Percentiles rank a stretch among this genome's conserved stretches.
Conservation (phyloP, 495 filamentous ascomycete species). For the Neurospora terricola region DNA sequence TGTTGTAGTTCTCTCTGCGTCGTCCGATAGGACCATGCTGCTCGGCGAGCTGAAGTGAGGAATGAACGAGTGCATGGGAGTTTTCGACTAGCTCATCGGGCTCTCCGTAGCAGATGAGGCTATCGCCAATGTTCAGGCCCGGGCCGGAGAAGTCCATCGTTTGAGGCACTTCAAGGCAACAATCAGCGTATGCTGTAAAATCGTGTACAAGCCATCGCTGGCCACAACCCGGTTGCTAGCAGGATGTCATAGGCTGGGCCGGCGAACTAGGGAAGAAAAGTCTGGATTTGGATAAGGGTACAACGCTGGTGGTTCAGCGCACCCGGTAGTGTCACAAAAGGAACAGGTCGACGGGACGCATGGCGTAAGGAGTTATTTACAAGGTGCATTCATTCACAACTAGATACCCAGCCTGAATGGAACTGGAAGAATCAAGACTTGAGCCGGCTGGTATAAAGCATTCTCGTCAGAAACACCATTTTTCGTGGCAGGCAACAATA, state of each 20-base stretch:
- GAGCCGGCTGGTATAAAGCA: not conserved
- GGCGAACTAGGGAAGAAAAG: not conserved
- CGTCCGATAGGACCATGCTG: constrained; percentile 70
- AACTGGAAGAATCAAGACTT: not conserved
- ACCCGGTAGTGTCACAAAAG: not conserved
- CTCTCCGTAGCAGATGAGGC: not conserved
- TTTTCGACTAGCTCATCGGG: not conserved
- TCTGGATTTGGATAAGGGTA: not conserved
- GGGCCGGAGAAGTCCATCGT: not conserved
- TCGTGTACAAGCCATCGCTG: no score
- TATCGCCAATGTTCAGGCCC: not conserved
- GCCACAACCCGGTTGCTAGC: no score
- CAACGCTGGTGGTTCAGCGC: not conserved
- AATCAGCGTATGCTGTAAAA: not conserved
- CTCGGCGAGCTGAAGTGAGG: constrained; percentile 60
- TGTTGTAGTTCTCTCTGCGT: constrained; percentile 68
- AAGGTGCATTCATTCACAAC: not conserved
- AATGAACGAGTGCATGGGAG: not conserved
- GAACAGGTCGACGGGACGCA: not conserved
- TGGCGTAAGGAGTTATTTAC: not conserved
- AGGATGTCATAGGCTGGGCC: no score
- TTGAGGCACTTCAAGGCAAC: not conserved
- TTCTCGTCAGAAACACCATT: not conserved
- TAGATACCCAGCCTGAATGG: not conserved
- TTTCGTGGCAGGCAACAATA: not conserved